phyloP scores from a whole-genome alignment of 202 grass and related monocot species.

The Cymbopogon flexuosus region DNA sequence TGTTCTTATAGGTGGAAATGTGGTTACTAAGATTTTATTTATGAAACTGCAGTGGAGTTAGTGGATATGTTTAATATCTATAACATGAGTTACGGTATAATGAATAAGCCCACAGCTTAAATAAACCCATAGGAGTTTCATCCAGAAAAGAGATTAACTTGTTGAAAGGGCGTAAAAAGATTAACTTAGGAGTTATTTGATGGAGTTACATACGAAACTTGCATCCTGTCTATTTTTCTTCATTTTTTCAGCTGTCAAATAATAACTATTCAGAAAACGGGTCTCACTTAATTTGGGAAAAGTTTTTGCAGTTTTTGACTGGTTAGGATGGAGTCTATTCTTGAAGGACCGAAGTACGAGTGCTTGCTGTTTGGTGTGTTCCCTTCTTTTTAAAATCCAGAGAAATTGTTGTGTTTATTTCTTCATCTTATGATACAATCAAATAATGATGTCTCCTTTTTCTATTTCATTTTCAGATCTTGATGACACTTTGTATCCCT shows the following conservation, averaged over 20 bases:
- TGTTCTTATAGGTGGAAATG: not conserved
- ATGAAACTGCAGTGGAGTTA: not conserved
- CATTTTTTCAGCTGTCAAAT: not conserved
- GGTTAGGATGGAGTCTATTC: constrained; percentile 35
- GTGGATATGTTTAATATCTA: not conserved
- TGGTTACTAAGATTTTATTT: not conserved
- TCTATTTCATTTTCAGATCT: constrained; percentile 47
- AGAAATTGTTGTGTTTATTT: not conserved
- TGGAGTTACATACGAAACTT: not conserved
- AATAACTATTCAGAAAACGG: not conserved
- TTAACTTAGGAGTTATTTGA: not conserved
- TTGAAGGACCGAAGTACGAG: constrained; percentile 42
- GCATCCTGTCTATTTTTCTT: not conserved
- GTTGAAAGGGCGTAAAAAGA: not conserved
- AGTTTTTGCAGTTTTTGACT: constrained; percentile 5
- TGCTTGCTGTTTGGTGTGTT: constrained; percentile 62
- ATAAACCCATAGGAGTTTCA: not conserved
- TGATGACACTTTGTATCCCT: constrained; percentile 68
- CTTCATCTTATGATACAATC: not conserved
- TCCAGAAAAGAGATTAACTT: not conserved
- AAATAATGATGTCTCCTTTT: not conserved
- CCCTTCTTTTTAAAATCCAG: not conserved
- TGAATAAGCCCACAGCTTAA: not conserved
- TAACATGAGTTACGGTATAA: not conserved
- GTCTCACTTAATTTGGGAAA: not conserved